These are phyloP conservation scores for Mycena chlorophos DNA, from an alignment of 768 basidiomycete genomes.

Conservation along the genomic window DNA sequence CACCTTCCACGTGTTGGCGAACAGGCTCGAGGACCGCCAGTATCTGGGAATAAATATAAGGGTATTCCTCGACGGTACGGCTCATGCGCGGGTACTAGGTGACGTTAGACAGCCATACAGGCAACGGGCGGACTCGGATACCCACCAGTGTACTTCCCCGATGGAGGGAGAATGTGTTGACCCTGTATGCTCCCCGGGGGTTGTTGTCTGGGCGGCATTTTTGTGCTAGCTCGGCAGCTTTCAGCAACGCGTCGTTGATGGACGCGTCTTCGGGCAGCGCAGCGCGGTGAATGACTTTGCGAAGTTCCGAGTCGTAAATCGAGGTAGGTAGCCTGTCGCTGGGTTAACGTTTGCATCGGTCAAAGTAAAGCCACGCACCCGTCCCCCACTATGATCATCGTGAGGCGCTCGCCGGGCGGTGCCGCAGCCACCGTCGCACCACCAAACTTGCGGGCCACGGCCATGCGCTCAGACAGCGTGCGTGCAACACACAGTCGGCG, in stretches of 20 bases:
- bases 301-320: too few relatives aligned
- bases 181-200: background rate
- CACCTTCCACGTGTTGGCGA: background rate
- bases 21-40: background rate
- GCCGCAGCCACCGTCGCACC: too few relatives aligned
- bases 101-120: background rate
- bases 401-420: too few relatives aligned
- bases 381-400: too few relatives aligned
- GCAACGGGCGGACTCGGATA: too few relatives aligned
- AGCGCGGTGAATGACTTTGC: background rate
- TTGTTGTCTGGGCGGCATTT: background rate
- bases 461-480: too few relatives aligned
- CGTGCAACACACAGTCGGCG: too few relatives aligned
- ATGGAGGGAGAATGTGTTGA: background rate
- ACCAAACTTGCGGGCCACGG: too few relatives aligned
- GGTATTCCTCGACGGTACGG: background rate
- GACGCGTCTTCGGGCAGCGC: background rate
- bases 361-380: too few relatives aligned
- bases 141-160: constrained; percentile 1
- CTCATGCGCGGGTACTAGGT: background rate
- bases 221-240: background rate
- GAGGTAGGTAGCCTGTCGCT: too few relatives aligned
- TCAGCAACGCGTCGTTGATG: background rate
- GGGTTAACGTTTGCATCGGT: too few relatives aligned
- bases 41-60: background rate